phyloP scores from a whole-genome alignment of 257 asterid genomes.

The Ligustrum vulgare region DNA sequence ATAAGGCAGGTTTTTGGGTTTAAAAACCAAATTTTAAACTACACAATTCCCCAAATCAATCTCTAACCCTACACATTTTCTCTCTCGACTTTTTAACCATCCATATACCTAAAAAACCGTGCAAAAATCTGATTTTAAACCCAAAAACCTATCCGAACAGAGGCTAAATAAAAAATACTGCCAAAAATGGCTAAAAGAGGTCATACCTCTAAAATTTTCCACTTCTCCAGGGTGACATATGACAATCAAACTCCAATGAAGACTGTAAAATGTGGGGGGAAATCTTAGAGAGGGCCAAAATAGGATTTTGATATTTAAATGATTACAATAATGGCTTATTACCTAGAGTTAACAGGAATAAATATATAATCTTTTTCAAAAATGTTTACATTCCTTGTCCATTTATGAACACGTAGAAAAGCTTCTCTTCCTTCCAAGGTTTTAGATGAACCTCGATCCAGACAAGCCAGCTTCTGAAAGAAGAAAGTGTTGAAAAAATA shows the following conservation, averaged over 20 bases:
- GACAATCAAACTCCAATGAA: constrained; percentile 96
- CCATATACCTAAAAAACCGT: too few relatives aligned
- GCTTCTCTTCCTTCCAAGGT: constrained; percentile 54
- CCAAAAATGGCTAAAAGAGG: constrained; percentile 15
- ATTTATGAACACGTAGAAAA: constrained; percentile 73
- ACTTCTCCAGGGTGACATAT: constrained; percentile 89
- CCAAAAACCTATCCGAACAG: too few relatives aligned
- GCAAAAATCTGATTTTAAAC: too few relatives aligned
- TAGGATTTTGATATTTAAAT: constrained; percentile 9
- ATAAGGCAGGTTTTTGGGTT: too few relatives aligned
- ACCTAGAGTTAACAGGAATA: constrained; percentile 93
- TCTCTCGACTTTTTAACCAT: too few relatives aligned
- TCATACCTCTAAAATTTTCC: constrained; percentile 51
- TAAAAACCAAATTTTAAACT: too few relatives aligned
- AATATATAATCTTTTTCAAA: constrained; percentile 79
- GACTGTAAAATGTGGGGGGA: constrained; percentile 43
- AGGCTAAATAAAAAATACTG: constrained; percentile 13
- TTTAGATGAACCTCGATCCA: constrained; percentile 44
- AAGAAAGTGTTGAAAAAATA: constrained; percentile 91
- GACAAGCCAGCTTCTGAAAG: constrained; percentile 76
- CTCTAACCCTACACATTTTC: too few relatives aligned
- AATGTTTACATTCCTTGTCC: constrained; percentile 79
- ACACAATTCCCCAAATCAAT: too few relatives aligned
- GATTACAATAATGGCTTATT: constrained; percentile 28
- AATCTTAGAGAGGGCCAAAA: constrained; percentile 30